Evolutionary conservation across 371 early-diverging fungal genomes (phyloP), one percentile per base, ranked within the genome.

Genomic region (Dentiscutata heterogama): DNA sequence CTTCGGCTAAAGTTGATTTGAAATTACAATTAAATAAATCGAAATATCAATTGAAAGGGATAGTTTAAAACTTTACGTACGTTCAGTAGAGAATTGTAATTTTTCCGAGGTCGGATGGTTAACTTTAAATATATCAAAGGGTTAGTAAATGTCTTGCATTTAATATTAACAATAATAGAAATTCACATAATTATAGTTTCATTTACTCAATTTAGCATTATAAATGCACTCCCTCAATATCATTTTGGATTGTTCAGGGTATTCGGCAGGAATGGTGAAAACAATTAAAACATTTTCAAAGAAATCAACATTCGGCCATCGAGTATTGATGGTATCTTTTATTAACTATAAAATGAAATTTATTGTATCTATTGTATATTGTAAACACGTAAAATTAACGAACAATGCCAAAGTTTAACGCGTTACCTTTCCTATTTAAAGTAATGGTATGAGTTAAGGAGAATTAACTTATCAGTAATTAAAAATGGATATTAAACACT

Each of bases 181-280:
- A 35, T 35, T 35, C 5, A 8, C 0, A 11, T 10, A 46, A 46
- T 46, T 46, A 46, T 46, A 46, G 10, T 46, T 46, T 46, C 6
- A 46, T 46, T 46, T 46, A 46, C 46, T 70, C 25, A 89, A 89
- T 90, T 86, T 18, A 14, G 80, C 80, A 13, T 68, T 56, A 42
- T 5, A 7, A 5, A 68, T 54, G 50, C 80, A 79, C 3, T 68
- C 31, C n/a, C 68, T 50, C 18, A 79, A 51, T 22, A 68, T 68
- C 2, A 7, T n/a, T 56, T 56, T 79, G 22, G 27, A 42, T 53
- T 68, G 16, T 42, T 70, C 22, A 11, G 87, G 86, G 88, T 88
- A 89, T 86, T 88, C 68, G 13, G 60, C 70, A 16, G 80, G 80
- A 42, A 80, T 39, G 4, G 80, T n/a, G 11, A 80, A 22, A 10